Conservation (phyloP, 805 yeast genomes). For the Lipomyces orientalis region DNA sequence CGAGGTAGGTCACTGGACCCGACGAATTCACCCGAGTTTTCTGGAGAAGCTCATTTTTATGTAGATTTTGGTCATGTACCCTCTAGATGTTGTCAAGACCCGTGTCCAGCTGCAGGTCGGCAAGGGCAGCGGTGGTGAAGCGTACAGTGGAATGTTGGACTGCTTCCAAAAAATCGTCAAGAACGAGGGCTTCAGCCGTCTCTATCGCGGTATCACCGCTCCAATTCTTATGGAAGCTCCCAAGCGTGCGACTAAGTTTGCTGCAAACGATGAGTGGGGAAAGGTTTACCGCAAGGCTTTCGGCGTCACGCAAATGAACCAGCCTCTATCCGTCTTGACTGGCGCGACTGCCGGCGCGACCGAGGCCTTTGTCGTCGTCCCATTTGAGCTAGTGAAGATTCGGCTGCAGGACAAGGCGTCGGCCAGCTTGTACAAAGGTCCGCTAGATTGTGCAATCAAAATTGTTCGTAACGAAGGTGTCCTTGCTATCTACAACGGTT, state of each 20-base stretch:
- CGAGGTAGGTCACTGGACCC: constrained; percentile 52
- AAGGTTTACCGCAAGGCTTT: constrained; percentile 74
- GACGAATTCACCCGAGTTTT: neutral
- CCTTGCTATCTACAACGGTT: constrained; percentile 86
- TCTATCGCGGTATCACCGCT: constrained; percentile 93
- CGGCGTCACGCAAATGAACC: constrained; percentile 73
- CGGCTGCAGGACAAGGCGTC: constrained; percentile 89
- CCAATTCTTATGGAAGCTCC: constrained; percentile 99
- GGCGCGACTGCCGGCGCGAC: constrained; percentile 99
- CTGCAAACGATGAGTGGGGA: constrained; percentile 97
- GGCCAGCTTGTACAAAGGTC: constrained; percentile 68
- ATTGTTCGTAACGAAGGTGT: constrained; percentile 78
- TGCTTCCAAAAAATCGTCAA: constrained; percentile 82
- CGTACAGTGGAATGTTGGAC: constrained; percentile 82
- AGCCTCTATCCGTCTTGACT: constrained; percentile 82
- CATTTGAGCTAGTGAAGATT: constrained; percentile 94
- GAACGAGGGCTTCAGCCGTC: constrained; percentile 80
- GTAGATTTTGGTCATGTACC: constrained; percentile 81
- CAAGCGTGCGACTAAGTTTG: constrained; percentile 96
- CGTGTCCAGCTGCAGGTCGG: constrained; percentile 84
- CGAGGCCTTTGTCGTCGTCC: constrained; percentile 96
- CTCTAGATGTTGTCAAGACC: constrained; percentile 89
- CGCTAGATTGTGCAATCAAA: constrained; percentile 77
- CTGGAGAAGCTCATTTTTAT: no score
- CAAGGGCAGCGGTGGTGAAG: constrained; percentile 55